phyloP scores from a whole-genome alignment of 768 basidiomycete species.

The Floccularia luteovirens region DNA sequence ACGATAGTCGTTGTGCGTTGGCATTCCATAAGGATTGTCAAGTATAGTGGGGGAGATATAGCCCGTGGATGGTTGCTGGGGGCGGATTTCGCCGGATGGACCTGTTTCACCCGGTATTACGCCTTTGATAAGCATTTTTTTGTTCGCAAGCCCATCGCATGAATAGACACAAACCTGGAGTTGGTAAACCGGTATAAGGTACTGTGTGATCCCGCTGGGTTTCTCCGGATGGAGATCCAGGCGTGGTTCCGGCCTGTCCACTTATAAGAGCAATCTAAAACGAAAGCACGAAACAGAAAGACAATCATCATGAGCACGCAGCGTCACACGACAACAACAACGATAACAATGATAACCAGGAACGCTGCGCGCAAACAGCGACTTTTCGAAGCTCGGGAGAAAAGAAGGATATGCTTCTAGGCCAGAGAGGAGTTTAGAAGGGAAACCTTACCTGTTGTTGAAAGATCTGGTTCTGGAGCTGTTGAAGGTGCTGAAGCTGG shows the following conservation, averaged over 20 bases:
- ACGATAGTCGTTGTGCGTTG: constrained; percentile 4
- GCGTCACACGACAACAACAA: too few relatives aligned
- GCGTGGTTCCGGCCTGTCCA: constrained; percentile 30
- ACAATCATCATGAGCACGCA: too few relatives aligned
- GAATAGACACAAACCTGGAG: constrained; percentile 17
- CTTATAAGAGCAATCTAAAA: constrained; percentile 64
- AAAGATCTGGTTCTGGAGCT: constrained; percentile 78
- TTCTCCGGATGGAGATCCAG: constrained; percentile 22
- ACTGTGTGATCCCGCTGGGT: constrained; percentile 44
- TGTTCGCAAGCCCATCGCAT: too few relatives aligned
- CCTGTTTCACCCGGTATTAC: constrained; percentile 25
- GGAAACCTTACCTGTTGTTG: constrained; percentile 70
- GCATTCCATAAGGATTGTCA: constrained; percentile 23
- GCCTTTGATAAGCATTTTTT: neutral
- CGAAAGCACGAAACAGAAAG: constrained; percentile 3
- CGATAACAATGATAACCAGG: too few relatives aligned
- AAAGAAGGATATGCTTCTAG: neutral
- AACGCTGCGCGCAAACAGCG: too few relatives aligned
- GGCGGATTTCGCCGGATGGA: constrained; percentile 59
- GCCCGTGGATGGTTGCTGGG: constrained; percentile 45
- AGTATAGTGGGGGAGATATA: constrained; percentile 59
- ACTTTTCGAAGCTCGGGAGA: too few relatives aligned
- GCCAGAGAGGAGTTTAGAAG: too few relatives aligned
- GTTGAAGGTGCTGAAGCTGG: constrained; percentile 71
- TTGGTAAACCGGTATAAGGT: constrained; percentile 20